Percentiles rank a stretch among this genome's conserved stretches.
Evolutionary conservation across 2,329 filamentous ascomycete genomes (phyloP).

Genomic region (Gnomoniopsis sp.): DNA sequence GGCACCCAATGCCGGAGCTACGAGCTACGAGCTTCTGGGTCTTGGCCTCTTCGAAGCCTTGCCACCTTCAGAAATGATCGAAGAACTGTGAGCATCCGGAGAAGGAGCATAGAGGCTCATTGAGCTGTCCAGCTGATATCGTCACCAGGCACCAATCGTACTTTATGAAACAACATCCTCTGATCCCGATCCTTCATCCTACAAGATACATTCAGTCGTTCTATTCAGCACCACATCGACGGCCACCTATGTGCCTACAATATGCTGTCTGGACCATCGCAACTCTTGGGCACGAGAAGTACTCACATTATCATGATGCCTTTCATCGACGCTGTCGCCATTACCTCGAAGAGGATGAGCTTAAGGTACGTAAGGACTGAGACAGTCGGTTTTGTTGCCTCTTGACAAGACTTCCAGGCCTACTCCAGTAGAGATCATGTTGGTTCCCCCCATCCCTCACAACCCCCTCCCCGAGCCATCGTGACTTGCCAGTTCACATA

Average conservation of each 20-base stretch:
- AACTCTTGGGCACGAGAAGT: slow-evolving; percentile 68
- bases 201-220: slow-evolving; percentile 72
- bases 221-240: slow-evolving; percentile 67
- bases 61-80: slow-evolving; percentile 73
- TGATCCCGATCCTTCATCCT: slow-evolving; percentile 74
- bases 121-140: slow-evolving; percentile 12
- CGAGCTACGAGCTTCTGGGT: slow-evolving; percentile 66
- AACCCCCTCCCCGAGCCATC: too few relatives aligned
- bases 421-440: too few relatives aligned
- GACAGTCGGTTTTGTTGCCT: neutral
- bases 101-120: neutral
- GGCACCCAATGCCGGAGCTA: slow-evolving; percentile 2
- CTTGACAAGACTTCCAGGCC: too few relatives aligned
- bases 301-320: slow-evolving; percentile 66
- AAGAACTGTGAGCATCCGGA: slow-evolving; percentile 65
- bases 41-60: slow-evolving; percentile 79
- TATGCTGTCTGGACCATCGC: slow-evolving; percentile 89
- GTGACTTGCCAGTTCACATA: too few relatives aligned
- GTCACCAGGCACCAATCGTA: slow-evolving; percentile 63
- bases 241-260: slow-evolving; percentile 77
- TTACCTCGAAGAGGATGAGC: slow-evolving; percentile 79
- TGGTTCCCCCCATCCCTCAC: too few relatives aligned
- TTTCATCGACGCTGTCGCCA: slow-evolving; percentile 81
- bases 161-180: slow-evolving; percentile 71
- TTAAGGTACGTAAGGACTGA: slow-evolving; percentile 52